Evolutionary conservation across 768 basidiomycete genomes (phyloP).

Genomic region (Tephrocybe sp.): DNA sequence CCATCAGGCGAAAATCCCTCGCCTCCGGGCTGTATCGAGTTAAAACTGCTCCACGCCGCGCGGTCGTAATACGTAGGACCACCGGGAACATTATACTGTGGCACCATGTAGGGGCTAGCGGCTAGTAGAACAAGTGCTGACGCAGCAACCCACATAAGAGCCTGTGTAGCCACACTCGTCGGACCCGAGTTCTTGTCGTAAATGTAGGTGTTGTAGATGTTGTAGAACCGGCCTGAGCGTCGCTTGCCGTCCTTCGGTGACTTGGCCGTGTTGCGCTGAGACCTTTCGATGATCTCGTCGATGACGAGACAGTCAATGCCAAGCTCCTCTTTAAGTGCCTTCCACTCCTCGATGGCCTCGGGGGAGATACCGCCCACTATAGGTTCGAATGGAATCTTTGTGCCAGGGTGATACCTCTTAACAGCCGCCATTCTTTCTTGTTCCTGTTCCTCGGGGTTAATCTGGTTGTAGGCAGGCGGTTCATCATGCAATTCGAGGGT

Average conservation of each 20-base stretch:
- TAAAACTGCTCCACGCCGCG: conserved; percentile 77
- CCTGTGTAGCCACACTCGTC: conserved; percentile 40
- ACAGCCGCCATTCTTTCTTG: conserved; percentile 58
- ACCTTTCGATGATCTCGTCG: conserved; percentile 60
- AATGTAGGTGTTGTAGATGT: conserved; percentile 80
- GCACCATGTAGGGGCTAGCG: conserved; percentile 59
- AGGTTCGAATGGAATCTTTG: conserved; percentile 42
- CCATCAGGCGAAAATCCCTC: conserved; percentile 68
- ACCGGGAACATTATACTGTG: conserved; percentile 60
- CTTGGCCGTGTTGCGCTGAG: conserved; percentile 23
- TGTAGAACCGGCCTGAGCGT: conserved; percentile 66
- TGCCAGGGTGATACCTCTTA: conserved; percentile 71
- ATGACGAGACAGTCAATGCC: conserved; percentile 78
- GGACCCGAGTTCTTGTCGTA: conserved; percentile 39
- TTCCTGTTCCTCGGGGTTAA: conserved; percentile 52
- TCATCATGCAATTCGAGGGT: conserved; percentile 47
- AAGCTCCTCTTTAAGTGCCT: conserved; percentile 73
- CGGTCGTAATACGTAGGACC: conserved; percentile 75
- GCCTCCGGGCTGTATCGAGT: conserved; percentile 64
- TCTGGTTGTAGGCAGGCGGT: conserved; percentile 74
- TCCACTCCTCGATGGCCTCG: conserved; percentile 76
- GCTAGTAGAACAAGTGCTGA: conserved; percentile 62
- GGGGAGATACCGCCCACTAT: conserved; percentile 59
- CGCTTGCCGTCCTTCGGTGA: conserved; percentile 22
- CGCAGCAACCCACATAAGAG: conserved; percentile 59